These are phyloP conservation scores for Pythium rishiriense DNA, from an alignment of 352 stramenopile species.

Conservation along the genomic window DNA sequence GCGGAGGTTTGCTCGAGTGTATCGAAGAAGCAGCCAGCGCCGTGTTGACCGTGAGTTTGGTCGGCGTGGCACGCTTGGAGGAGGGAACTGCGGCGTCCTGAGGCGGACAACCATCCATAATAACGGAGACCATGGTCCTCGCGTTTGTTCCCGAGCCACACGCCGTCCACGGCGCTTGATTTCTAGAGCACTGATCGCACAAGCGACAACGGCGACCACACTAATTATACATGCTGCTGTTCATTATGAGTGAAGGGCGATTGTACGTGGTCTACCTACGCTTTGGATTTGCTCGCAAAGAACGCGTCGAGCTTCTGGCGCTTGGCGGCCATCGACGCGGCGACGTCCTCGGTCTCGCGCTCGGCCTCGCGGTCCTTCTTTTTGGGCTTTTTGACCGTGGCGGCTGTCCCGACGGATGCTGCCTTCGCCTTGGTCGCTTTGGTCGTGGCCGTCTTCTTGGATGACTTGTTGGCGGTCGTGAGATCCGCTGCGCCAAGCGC, in stretches of 20 bases:
- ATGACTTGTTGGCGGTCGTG: not conserved
- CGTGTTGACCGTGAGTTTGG: conserved; percentile 16
- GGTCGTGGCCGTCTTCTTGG: not conserved
- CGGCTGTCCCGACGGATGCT: not conserved
- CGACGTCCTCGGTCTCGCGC: conserved; percentile 15
- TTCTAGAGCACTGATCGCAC: too few relatives aligned
- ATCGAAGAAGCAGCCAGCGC: not conserved
- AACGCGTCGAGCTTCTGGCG: conserved; percentile 33
- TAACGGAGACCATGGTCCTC: not conserved
- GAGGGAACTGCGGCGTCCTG: not conserved
- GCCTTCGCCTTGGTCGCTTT: conserved; percentile 7
- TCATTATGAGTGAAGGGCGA: too few relatives aligned
- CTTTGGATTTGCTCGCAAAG: conserved; percentile 24
- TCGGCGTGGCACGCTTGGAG: not conserved
- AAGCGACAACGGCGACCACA: too few relatives aligned
- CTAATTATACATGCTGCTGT: not conserved
- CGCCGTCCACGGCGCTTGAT: too few relatives aligned
- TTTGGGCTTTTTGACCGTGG: not conserved
- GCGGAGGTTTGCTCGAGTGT: not conserved
- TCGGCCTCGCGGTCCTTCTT: not conserved
- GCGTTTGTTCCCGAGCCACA: too few relatives aligned
- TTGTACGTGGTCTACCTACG: too few relatives aligned
- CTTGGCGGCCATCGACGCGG: conserved; percentile 25
- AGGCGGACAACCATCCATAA: not conserved
- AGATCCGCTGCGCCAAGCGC: not conserved